Conservation (phyloP, 208 protist genomes). For the Trichomonas vaginalis region DNA sequence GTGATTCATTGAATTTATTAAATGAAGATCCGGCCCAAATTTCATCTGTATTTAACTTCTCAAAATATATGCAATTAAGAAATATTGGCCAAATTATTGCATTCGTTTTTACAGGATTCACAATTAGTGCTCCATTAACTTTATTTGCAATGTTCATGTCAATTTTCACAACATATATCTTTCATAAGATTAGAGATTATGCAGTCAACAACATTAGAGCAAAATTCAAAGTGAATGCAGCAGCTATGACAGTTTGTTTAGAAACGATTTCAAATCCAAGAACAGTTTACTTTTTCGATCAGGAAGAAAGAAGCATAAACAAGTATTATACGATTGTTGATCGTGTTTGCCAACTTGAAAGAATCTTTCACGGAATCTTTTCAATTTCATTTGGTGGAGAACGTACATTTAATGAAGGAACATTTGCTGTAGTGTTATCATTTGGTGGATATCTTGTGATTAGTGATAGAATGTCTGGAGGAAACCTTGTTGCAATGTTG, state of each 20-base stretch:
- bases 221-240: neutral
- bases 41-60: neutral
- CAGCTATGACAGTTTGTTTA: neutral
- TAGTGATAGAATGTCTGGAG: neutral
- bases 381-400: neutral
- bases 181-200: neutral
- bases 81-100: neutral
- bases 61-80: neutral
- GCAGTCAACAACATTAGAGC: neutral
- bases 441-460: neutral
- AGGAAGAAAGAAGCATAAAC: neutral
- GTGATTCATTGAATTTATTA: neutral
- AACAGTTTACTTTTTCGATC: neutral
- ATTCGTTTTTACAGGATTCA: neutral
- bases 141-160: neutral
- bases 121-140: neutral
- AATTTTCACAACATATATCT: neutral
- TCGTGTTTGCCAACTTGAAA: neutral
- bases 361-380: neutral
- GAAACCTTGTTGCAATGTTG: neutral
- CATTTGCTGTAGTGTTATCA: neutral
- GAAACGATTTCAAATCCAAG: neutral
- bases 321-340: neutral
- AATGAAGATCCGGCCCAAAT: neutral
- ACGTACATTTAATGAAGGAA: neutral